Evolutionary conservation across 202 grass and related monocot species (phyloP).

Genomic region (Sporobolus alterniflorus): DNA sequence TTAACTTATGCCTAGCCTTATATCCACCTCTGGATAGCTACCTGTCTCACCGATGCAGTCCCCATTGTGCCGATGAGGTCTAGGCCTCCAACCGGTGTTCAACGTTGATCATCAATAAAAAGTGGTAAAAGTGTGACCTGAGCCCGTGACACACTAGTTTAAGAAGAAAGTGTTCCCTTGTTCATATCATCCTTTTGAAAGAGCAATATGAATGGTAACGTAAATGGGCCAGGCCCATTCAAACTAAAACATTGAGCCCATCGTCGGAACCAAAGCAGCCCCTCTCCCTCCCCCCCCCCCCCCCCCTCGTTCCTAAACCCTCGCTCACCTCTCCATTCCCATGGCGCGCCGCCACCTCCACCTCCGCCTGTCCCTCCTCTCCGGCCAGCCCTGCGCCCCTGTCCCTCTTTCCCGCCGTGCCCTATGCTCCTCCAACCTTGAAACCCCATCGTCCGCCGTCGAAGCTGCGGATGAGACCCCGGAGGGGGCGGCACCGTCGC

Average conservation of each 20-base stretch:
- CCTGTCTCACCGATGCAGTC: no score
- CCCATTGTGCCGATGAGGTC: no score
- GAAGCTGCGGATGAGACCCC: background rate
- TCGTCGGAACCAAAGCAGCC: background rate
- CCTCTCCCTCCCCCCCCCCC: background rate
- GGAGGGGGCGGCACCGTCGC: background rate
- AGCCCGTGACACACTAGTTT: no score
- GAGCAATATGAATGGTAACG: no score
- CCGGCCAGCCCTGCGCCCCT: background rate
- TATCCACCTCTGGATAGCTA: no score
- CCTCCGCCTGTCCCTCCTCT: conserved; percentile 35
- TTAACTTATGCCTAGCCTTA: no score
- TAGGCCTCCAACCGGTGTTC: no score
- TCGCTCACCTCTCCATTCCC: conserved; percentile 35
- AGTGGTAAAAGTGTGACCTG: no score
- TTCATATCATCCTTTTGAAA: no score
- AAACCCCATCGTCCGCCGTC: background rate
- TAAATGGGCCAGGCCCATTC: no score
- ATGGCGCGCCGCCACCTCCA: conserved; percentile 52
- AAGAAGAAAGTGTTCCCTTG: no score
- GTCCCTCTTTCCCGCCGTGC: conserved; percentile 18
- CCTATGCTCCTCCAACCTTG: conserved; percentile 25
- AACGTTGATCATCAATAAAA: no score
- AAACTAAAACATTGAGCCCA: background rate
- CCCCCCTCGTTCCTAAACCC: conserved; percentile 18